Base-by-base conservation (phyloP, 371 early-diverging fungal species). In the Neoconidiobolus thromboides region DNA sequence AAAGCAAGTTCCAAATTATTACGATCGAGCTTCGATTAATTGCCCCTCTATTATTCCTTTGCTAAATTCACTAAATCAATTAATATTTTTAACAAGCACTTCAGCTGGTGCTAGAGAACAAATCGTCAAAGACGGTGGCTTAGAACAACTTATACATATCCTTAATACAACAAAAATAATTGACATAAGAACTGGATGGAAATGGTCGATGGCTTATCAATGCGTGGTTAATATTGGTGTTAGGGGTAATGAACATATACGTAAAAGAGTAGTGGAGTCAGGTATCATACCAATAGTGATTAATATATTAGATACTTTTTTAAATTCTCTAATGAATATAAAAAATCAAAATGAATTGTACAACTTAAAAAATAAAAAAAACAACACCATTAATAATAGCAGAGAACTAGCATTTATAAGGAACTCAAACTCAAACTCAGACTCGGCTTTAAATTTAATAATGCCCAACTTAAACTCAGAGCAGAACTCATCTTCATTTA, bases 21-120 rank as follows among this genome's bases (percentile, higher is more conserved):
- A 91, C 71, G 93, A 93, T 73, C 77, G 91, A 64, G 77, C 91
- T 60, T 91, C 92, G 10, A 72, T 93, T 36, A 88, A 89, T 67
- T 87, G 89, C 70, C 85, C 92, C 38, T 87, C 89, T 62, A 80
- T 81, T 49, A 71, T 87, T 62, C 85, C 92, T 42, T 77, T 93
- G 56, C 80, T 87, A 65, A 86, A 83, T 64, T 89, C 91, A 26
- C 77, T 93, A 14, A 85, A 84, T 60, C 85, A 91, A 72, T 81
- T 93, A 43, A 81, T 79, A 48, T 86, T 87, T 66, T 73, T 91
- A 59, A 89, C 90, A 0, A 79, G 81, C 42, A 82, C 87, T 3
- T 85, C 88, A n/a, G 81, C 84, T n/a, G 77, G 85, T 43, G 86
- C 91, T 14, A 79, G 90, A 60, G 82, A 83, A 57, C 79, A 85